A percentile compares a stretch with the other conserved stretches of the same genome.
phyloP scores from a whole-genome alignment of 1,284 basidiomycete species.

The Leccinum griseonigrum region DNA sequence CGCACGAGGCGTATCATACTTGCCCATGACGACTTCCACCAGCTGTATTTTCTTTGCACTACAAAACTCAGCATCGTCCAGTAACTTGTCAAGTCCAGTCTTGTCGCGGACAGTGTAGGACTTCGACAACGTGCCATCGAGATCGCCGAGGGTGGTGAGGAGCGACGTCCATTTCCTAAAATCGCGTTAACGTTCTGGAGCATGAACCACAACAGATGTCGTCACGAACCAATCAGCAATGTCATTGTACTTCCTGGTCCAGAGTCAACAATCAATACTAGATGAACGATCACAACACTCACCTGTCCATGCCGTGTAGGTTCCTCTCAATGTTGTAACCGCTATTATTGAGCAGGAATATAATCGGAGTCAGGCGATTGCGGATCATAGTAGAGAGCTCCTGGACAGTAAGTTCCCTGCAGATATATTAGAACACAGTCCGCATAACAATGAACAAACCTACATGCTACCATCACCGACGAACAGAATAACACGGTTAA shows the following conservation, averaged over 20 bases:
- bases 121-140: conserved; percentile 51
- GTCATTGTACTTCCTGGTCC: conserved; percentile 68
- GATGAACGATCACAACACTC: conserved; percentile 4
- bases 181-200: conserved; percentile 8
- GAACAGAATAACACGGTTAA: conserved; percentile 78
- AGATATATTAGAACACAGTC: not conserved
- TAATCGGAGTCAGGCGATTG: conserved; percentile 66
- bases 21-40: conserved; percentile 77
- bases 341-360: conserved; percentile 87
- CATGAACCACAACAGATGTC: not conserved
- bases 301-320: conserved; percentile 62
- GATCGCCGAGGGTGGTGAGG: conserved; percentile 56
- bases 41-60: conserved; percentile 67
- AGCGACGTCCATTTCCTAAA: conserved; percentile 56
- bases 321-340: conserved; percentile 89
- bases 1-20: conserved; percentile 68
- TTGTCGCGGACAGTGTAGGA: conserved; percentile 69
- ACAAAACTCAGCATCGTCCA: conserved; percentile 58
- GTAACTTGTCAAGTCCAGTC: conserved; percentile 58
- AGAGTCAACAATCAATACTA: conserved; percentile 31
- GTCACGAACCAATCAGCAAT: conserved; percentile 56
- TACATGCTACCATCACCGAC: conserved; percentile 81
- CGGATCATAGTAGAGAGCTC: conserved; percentile 80
- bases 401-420: conserved; percentile 70
- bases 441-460: conserved; percentile 24